phyloP scores from a whole-genome alignment of 1,139 yeast genomes.

The Pneumocystis jirovecii region DNA sequence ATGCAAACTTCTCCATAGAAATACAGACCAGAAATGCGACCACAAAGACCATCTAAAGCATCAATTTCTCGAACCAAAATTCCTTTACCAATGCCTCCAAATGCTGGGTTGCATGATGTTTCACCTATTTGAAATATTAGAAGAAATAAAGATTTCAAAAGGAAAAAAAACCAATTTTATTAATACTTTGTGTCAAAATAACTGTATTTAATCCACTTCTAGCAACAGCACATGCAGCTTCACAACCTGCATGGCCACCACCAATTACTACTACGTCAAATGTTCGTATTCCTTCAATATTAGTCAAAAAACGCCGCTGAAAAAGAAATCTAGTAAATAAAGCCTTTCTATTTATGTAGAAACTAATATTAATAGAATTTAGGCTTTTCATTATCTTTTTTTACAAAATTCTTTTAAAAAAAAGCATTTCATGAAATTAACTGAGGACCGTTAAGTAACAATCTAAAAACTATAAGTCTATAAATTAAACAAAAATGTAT shows the following conservation, averaged over 20 bases:
- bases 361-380: not conserved
- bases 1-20: not conserved
- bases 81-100: conserved; percentile 98
- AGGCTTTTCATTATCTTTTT: not conserved
- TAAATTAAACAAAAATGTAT: not conserved
- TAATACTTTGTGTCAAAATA: conserved; percentile 58
- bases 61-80: conserved; percentile 83
- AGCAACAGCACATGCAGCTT: conserved; percentile 90
- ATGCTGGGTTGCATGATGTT: conserved; percentile 92
- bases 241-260: conserved; percentile 98
- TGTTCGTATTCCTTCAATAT: not conserved
- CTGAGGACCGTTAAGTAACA: not conserved
- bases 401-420: not conserved
- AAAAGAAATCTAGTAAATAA: not conserved
- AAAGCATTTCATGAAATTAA: not conserved
- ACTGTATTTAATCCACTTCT: conserved; percentile 62
- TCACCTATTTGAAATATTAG: conserved; percentile 24
- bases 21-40: conserved; percentile 39
- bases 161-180: conserved; percentile 47
- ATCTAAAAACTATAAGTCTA: too few relatives aligned
- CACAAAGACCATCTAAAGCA: conserved; percentile 87
- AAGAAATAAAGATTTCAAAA: not conserved
- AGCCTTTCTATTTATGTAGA: not conserved
- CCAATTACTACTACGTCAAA: conserved; percentile 71
- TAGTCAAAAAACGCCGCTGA: not conserved